These are phyloP conservation scores for Penicillium sp. DNA, from an alignment of 2,329 filamentous ascomycete species.

Conservation along the genomic window DNA sequence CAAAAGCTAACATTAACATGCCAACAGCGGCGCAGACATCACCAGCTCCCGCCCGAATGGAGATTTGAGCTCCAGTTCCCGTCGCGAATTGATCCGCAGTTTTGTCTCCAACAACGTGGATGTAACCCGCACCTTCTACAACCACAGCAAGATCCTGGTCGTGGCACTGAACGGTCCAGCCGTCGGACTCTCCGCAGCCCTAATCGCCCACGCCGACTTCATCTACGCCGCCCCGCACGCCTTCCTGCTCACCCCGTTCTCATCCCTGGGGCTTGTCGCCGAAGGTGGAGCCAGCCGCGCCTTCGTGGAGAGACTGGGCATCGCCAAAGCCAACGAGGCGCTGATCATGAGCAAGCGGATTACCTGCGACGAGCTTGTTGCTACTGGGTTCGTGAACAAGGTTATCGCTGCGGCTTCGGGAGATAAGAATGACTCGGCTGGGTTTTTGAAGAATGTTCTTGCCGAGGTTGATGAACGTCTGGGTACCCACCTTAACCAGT, in stretches of 20 bases:
- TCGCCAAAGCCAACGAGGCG: constrained; percentile 82
- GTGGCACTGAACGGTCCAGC: constrained; percentile 88
- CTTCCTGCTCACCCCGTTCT: constrained; percentile 88
- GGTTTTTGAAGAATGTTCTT: constrained; percentile 67
- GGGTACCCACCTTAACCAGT: constrained; percentile 71
- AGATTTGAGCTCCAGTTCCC: constrained; percentile 39
- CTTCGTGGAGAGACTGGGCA: constrained; percentile 73
- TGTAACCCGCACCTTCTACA: constrained; percentile 83
- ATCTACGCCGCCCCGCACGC: constrained; percentile 77
- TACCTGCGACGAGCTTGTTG: constrained; percentile 64
- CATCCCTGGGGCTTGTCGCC: constrained; percentile 79
- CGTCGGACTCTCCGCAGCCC: constrained; percentile 78
- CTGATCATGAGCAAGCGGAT: constrained; percentile 85
- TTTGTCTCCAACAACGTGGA: constrained; percentile 87
- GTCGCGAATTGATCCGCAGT: constrained; percentile 58
- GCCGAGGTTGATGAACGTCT: constrained; percentile 74
- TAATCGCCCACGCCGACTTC: constrained; percentile 83
- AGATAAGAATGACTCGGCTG: constrained; percentile 56
- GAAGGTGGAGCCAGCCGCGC: constrained; percentile 78
- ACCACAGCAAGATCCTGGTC: constrained; percentile 88
- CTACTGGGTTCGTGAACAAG: constrained; percentile 78
- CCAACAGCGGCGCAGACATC: constrained; percentile 70
- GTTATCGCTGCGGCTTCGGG: constrained; percentile 59
- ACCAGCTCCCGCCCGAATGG: constrained; percentile 48
- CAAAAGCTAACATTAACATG: neutral